Evolutionary conservation across 805 yeast genomes (phyloP).

Genomic region (Candida insectalens): DNA sequence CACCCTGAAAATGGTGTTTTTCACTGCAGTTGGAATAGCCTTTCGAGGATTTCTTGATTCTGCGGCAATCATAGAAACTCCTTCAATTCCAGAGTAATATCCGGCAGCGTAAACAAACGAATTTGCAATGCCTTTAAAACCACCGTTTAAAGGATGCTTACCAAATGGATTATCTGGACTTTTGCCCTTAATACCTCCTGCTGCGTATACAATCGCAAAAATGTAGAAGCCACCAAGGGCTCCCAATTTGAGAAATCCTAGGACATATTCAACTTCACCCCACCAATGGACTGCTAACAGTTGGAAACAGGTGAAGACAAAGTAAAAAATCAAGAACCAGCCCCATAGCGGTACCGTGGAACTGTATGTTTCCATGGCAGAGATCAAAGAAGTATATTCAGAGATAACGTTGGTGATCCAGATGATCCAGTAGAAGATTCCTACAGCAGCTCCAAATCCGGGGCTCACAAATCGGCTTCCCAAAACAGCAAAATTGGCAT

Average conservation of each 20-base stretch:
- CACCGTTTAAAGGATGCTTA: constrained; percentile 17
- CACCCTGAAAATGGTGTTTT: constrained; percentile 50
- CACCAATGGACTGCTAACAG: constrained; percentile 41
- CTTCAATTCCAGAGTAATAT: constrained; percentile 18
- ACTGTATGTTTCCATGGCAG: constrained; percentile 40
- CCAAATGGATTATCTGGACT: constrained; percentile 30
- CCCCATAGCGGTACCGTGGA: constrained; percentile 47
- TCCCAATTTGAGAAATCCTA: constrained; percentile 39
- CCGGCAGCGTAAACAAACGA: constrained; percentile 16
- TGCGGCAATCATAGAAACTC: constrained; percentile 42
- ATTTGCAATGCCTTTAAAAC: constrained; percentile 18
- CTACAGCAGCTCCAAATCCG: constrained; percentile 49
- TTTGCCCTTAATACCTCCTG: constrained; percentile 30
- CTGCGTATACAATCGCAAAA: constrained; percentile 35
- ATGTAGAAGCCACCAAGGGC: constrained; percentile 41
- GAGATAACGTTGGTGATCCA: constrained; percentile 49
- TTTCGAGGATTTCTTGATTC: constrained; percentile 50
- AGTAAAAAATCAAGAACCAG: constrained; percentile 45
- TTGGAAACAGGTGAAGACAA: constrained; percentile 39
- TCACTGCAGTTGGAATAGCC: constrained; percentile 50
- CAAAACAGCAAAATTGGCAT: constrained; percentile 42
- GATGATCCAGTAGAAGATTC: constrained; percentile 42
- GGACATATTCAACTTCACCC: constrained; percentile 48
- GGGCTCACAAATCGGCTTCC: constrained; percentile 42
- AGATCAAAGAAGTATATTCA: constrained; percentile 44